phyloP scores from a whole-genome alignment of 768 basidiomycete genomes.

The Suillus subluteus region DNA sequence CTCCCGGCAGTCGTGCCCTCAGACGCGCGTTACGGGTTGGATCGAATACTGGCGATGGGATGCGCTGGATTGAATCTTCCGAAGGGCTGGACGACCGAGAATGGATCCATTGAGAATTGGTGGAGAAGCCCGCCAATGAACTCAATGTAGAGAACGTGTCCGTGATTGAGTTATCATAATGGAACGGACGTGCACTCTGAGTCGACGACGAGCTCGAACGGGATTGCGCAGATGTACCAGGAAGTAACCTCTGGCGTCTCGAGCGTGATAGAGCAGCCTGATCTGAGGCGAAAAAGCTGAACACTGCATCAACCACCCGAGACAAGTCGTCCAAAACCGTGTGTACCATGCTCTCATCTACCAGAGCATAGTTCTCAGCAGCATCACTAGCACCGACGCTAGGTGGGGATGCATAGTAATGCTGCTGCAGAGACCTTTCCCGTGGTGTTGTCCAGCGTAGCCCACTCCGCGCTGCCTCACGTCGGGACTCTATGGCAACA shows the following conservation, averaged over 20 bases:
- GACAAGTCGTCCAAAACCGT: constrained; percentile 19
- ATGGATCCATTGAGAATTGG: constrained; percentile 37
- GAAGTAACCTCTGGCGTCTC: constrained; percentile 10
- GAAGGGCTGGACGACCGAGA: constrained; percentile 26
- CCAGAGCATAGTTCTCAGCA: neutral
- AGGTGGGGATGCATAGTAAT: neutral
- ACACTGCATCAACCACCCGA: constrained; percentile 18
- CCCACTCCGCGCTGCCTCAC: constrained; percentile 19
- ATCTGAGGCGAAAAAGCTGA: constrained; percentile 13
- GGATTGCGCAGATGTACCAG: constrained; percentile 26
- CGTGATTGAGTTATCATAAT: constrained; percentile 33
- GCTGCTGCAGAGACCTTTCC: constrained; percentile 20
- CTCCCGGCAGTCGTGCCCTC: neutral
- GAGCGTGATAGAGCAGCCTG: neutral
- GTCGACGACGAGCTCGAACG: constrained; percentile 14
- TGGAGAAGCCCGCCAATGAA: constrained; percentile 43
- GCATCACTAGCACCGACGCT: neutral
- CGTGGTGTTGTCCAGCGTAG: constrained; percentile 3
- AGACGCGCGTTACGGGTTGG: constrained; percentile 14
- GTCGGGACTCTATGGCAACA: constrained; percentile 49
- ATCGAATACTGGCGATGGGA: constrained; percentile 35
- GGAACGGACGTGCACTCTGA: constrained; percentile 13
- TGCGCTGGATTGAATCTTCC: constrained; percentile 31
- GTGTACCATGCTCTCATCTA: constrained; percentile 17
- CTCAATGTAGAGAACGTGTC: constrained; percentile 52